Percentiles rank a stretch among this genome's conserved stretches.
Conservation (phyloP, 148 eudicot genomes). For the Amaranthus hypochondriacus region DNA sequence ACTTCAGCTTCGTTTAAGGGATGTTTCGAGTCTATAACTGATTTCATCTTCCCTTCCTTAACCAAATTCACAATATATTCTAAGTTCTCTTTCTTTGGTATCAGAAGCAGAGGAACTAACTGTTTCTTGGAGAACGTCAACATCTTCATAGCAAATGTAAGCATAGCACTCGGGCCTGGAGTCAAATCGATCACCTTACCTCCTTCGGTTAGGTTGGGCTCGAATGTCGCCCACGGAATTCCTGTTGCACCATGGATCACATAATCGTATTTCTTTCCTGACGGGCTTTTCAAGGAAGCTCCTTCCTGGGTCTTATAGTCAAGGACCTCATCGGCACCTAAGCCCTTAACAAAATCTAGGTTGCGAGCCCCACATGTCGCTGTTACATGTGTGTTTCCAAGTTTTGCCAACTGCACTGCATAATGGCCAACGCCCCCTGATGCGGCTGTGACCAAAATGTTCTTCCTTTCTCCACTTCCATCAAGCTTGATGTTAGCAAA, state of each 20-base stretch:
- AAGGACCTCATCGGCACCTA: conserved; percentile 76
- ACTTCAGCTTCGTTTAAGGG: conserved; percentile 65
- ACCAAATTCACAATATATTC: conserved; percentile 53
- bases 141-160: conserved; percentile 53
- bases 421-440: conserved; percentile 85
- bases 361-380: conserved; percentile 80
- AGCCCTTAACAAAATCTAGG: conserved; percentile 51
- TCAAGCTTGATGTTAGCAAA: conserved; percentile 51
- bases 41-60: conserved; percentile 66
- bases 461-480: conserved; percentile 43
- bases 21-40: conserved; percentile 58
- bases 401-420: conserved; percentile 77
- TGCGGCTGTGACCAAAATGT: conserved; percentile 59
- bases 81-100: conserved; percentile 43
- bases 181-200: conserved; percentile 67
- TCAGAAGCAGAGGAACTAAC: conserved; percentile 43
- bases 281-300: conserved; percentile 59
- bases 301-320: conserved; percentile 83
- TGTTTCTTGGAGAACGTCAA: conserved; percentile 58
- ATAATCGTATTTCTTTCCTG: conserved; percentile 62
- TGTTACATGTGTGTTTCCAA: conserved; percentile 70
- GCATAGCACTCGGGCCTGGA: conserved; percentile 37
- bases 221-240: conserved; percentile 60
- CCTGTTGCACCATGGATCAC: conserved; percentile 58
- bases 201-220: conserved; percentile 41